Evolutionary conservation across 108 stramenopile species (phyloP).

Genomic region (Mediolabrus comicus): DNA sequence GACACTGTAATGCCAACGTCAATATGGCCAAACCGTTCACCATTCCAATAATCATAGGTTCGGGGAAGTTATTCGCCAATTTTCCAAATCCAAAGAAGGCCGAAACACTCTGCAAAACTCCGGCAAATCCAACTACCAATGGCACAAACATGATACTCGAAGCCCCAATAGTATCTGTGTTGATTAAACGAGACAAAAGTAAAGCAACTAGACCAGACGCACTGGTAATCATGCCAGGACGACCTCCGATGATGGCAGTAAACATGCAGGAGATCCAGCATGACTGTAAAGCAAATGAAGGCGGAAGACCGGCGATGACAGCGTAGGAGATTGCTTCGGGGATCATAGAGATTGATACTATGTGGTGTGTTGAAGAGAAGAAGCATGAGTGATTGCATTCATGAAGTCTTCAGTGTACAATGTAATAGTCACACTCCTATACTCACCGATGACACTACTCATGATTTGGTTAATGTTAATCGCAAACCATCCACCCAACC

Average conservation of each 20-base stretch:
- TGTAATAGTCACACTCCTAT: not conserved
- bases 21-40: conserved; percentile 55
- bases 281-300: conserved; percentile 45
- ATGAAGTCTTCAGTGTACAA: not conserved
- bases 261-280: conserved; percentile 50
- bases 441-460: conserved; percentile 32
- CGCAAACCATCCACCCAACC: conserved; percentile 32
- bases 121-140: conserved; percentile 47
- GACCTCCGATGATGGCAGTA: conserved; percentile 51
- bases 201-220: conserved; percentile 41
- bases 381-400: not conserved
- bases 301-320: conserved; percentile 53
- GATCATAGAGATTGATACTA: conserved; percentile 47
- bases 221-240: conserved; percentile 58
- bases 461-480: conserved; percentile 47
- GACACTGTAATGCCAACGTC: conserved; percentile 43
- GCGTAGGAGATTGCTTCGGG: conserved; percentile 56
- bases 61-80: conserved; percentile 40
- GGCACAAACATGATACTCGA: conserved; percentile 50
- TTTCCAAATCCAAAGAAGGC: conserved; percentile 34
- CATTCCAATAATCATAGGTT: conserved; percentile 54
- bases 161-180: conserved; percentile 20
- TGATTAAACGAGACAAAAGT: conserved; percentile 19
- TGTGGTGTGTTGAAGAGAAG: not conserved
- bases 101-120: conserved; percentile 43